phyloP scores from a whole-genome alignment of 257 asterid species.

The Ajuga chamaepitys region DNA sequence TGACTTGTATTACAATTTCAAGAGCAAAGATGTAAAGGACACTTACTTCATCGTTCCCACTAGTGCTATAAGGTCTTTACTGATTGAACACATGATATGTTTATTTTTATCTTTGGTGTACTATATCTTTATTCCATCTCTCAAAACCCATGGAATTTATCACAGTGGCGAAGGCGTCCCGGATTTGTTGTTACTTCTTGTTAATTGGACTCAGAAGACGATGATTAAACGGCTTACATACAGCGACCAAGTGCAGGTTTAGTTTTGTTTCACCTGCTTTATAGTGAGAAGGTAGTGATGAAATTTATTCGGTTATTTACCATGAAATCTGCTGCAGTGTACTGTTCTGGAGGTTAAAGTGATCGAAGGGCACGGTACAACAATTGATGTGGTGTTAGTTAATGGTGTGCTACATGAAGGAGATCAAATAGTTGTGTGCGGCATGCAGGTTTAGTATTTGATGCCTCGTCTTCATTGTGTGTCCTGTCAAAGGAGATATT shows the following conservation, averaged over 20 bases:
- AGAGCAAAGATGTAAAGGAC: conserved; percentile 87
- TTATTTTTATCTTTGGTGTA: conserved; percentile 5
- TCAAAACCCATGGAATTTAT: background rate
- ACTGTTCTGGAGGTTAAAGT: conserved; percentile 99
- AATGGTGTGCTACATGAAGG: conserved; percentile 98
- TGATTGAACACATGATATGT: conserved; percentile 9
- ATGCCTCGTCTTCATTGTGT: conserved; percentile 9
- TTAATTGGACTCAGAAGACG: conserved; percentile 87
- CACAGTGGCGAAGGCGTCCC: conserved; percentile 98
- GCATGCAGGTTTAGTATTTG: conserved; percentile 67
- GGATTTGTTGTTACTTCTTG: conserved; percentile 66
- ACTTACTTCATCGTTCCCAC: conserved; percentile 87
- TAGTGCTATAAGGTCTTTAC: conserved; percentile 81
- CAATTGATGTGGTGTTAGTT: conserved; percentile 91
- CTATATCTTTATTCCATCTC: background rate
- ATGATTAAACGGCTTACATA: conserved; percentile 80
- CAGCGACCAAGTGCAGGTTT: conserved; percentile 79
- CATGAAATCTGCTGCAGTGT: conserved; percentile 50
- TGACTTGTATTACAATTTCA: conserved; percentile 80
- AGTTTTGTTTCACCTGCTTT: conserved; percentile 18
- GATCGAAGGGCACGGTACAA: conserved; percentile 96
- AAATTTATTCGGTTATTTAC: conserved; percentile 13
- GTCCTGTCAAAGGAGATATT: conserved; percentile 4
- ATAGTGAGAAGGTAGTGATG: conserved; percentile 5
- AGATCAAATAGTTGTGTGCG: conserved; percentile 92